A percentile compares a stretch with the other conserved stretches of the same genome.
Evolutionary conservation across 2,329 filamentous ascomycete genomes (phyloP).

Genomic region (Onygena corvina): DNA sequence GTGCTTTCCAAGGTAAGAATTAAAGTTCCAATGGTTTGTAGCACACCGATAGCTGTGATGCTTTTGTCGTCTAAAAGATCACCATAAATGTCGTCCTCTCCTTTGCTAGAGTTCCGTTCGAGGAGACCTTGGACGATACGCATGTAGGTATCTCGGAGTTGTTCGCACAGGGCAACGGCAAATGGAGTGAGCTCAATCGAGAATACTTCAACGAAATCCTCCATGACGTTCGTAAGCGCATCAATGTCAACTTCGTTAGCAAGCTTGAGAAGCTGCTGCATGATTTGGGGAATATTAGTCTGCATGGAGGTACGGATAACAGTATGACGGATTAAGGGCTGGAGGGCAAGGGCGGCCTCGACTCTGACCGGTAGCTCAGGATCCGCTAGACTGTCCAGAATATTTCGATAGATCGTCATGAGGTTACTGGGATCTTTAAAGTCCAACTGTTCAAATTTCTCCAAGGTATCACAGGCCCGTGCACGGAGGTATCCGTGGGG

Average conservation of each 20-base stretch:
- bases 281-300: slow-evolving; percentile 94
- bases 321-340: slow-evolving; percentile 91
- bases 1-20: slow-evolving; percentile 96
- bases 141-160: slow-evolving; percentile 89
- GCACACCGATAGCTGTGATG: slow-evolving; percentile 86
- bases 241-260: slow-evolving; percentile 98
- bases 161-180: slow-evolving; percentile 88
- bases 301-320: slow-evolving; percentile 92
- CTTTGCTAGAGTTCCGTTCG: slow-evolving; percentile 66
- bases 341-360: slow-evolving; percentile 82
- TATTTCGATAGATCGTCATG: slow-evolving; percentile 90
- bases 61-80: slow-evolving; percentile 97
- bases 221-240: slow-evolving; percentile 95
- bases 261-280: slow-evolving; percentile 94
- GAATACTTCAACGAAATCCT: slow-evolving; percentile 98
- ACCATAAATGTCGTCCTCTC: slow-evolving; percentile 66
- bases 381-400: slow-evolving; percentile 93
- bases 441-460: slow-evolving; percentile 94
- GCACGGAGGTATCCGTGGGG: slow-evolving; percentile 84
- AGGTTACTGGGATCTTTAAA: slow-evolving; percentile 96
- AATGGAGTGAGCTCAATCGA: slow-evolving; percentile 95
- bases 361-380: slow-evolving; percentile 85
- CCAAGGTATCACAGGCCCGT: slow-evolving; percentile 88
- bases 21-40: slow-evolving; percentile 94
- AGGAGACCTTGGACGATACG: slow-evolving; percentile 84